Percentiles rank a stretch among this genome's conserved stretches.
Conservation (phyloP, 2,329 filamentous ascomycete species). For the Calonectria hawksworthii region DNA sequence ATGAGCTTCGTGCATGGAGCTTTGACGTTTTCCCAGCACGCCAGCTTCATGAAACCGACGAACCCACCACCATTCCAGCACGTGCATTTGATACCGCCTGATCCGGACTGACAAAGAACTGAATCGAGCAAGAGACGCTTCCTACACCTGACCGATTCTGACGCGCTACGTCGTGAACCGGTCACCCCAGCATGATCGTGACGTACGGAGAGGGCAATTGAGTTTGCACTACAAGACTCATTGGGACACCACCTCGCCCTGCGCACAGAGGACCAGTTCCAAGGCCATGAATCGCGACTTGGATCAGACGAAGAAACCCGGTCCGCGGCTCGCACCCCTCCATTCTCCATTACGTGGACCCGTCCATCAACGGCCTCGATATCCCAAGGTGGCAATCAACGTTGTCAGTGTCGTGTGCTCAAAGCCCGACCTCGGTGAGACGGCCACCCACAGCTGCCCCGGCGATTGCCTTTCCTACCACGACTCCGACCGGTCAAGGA, state of each 20-base stretch:
- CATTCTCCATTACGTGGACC: neutral
- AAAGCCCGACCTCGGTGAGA: conserved; percentile 32
- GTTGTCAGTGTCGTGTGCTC: conserved; percentile 3
- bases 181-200: conserved; percentile 1
- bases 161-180: conserved; percentile 10
- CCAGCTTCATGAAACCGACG: conserved; percentile 24
- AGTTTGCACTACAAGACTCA: conserved; percentile 19
- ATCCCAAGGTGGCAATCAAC: conserved; percentile 1
- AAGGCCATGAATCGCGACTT: neutral
- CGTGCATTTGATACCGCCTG: conserved; percentile 30
- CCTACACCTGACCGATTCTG: conserved; percentile 25
- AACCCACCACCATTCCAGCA: conserved; percentile 35
- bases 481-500: neutral
- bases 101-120: conserved; percentile 17
- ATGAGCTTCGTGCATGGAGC: conserved; percentile 24
- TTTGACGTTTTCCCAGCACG: conserved; percentile 3
- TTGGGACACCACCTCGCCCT: conserved; percentile 3
- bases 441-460: neutral
- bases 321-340: neutral
- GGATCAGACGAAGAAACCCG: conserved; percentile 2
- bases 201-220: conserved; percentile 10
- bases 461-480: neutral
- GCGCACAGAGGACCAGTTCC: neutral
- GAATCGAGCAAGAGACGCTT: conserved; percentile 8
- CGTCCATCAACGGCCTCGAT: conserved; percentile 4